Evolutionary conservation across 1,284 basidiomycete genomes (phyloP), one percentile per base, ranked within the genome.

Genomic region (Thelephora terrestris): DNA sequence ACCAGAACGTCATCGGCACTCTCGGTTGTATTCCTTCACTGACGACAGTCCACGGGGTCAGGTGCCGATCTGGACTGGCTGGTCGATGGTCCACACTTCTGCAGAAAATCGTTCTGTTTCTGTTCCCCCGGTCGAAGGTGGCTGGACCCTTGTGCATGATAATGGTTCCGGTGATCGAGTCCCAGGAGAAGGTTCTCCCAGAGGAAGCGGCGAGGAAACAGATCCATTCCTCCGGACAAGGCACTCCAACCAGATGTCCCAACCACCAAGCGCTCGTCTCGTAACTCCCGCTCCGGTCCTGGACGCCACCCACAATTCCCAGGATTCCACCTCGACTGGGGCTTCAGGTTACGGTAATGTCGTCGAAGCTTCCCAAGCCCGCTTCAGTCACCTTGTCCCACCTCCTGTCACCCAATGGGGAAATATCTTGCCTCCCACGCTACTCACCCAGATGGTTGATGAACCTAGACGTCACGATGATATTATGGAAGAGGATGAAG

Each of bases 191-290:
- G 78, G 79, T 38, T 78, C 77, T 17, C 79, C 81, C 1, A 69
- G 80, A 12, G 71, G 72, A 23, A 83, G 78, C 47, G 82, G 81
- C 6, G 81, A 81, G 57, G 81, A 84, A 60, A 65, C 61, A 2
- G 79, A 82, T 55, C 69, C 81, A 0, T 81, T 84, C 67, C 66
- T 84, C 3, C 69, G 64, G 46, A 63, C 57, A 3, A 69, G 68
- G 17, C 12, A 42, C 39, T 23, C 20, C 9, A 42, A 25, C n/a
- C 25, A 42, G 14, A 42, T 21, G 21, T 21, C 21, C n/a, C 25
- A 25, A 42, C 39, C 10, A 12, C 25, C 39, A 42, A 42, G 25
- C 6, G 25, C 23, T 32, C 17, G 25, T 4, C 14, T 24, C 17
- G 32, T 23, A 20, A 27, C 38, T 12, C n/a, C 17, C 5, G 24